Conservation (phyloP, 257 asterid genomes). For the Echium plantagineum region DNA sequence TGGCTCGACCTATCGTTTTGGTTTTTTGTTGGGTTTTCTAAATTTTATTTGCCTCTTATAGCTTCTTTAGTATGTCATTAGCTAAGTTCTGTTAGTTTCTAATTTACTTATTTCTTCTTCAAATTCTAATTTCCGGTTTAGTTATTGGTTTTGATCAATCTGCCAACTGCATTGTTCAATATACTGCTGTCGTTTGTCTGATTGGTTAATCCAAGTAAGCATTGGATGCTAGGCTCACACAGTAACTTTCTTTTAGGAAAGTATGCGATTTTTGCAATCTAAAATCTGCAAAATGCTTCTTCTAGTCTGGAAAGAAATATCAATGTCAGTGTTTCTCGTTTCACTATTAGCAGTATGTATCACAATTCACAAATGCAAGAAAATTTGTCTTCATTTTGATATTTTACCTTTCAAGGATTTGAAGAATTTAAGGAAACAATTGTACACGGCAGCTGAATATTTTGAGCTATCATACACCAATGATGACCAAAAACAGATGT, state of each 20-base stretch:
- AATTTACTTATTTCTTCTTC: too few species aligned
- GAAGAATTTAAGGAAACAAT: conserved; percentile 82
- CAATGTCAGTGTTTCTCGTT: not conserved
- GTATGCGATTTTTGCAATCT: not conserved
- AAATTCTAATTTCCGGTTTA: too few species aligned
- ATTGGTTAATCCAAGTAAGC: not conserved
- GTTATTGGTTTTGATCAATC: too few species aligned
- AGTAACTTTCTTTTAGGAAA: too few species aligned
- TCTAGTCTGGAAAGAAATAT: not conserved
- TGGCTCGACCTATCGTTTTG: conserved; percentile 7
- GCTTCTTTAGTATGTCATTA: too few species aligned
- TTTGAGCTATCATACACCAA: conserved; percentile 73
- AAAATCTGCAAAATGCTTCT: not conserved
- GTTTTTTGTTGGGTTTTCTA: conserved; percentile 19
- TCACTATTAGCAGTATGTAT: not conserved
- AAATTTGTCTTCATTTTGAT: not conserved
- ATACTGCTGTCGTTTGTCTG: not conserved
- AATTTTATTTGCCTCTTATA: too few species aligned
- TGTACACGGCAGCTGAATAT: conserved; percentile 95
- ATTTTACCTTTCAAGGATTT: conserved; percentile 46
- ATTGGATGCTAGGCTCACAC: not conserved
- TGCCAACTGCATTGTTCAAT: not conserved
- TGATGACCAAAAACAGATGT: conserved; percentile 69
- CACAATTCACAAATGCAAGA: not conserved
- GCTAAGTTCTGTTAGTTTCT: too few species aligned